Base-by-base conservation (phyloP, 345 rosid species). In the Melastoma malabathricum region DNA sequence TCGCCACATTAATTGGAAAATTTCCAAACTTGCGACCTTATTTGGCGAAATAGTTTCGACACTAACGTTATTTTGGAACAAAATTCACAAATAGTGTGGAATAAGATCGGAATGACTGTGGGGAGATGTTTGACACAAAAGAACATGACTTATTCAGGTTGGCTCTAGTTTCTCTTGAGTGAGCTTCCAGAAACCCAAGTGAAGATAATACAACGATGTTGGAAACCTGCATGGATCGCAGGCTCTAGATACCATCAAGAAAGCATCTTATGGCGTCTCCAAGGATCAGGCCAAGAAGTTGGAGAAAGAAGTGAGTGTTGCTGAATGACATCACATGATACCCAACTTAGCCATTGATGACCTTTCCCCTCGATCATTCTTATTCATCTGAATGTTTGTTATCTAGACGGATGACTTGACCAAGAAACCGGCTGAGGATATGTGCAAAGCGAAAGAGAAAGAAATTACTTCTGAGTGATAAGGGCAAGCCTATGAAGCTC, bases 371-470 rank as follows among this genome's bases (percentile, higher is more conserved):
- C 7, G n/a, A 20, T 3, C 49, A 43, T 12, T 43, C 23, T 13
- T 34, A 9, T 6, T 34, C 12, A 34, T 1, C 41, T 34, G 10
- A 47, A 19, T 25, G 25, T 17, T 44, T 50, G 48, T 44, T 50
- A 47, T 29, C 51, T 77, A 87, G 97, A 59, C 82, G 5, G 97
- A 92, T 45, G 97, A 88, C 57, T 44, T 82, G 68, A 82, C 97
- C 18, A 88, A 84, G 64, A 87, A 87, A 67, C 72, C 88, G 43
- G 88, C 94, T 1, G 97, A 92, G 53, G 98, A 84, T 43, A 66
- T 82, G 61, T 90, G 96, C 76, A 90, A 84, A 65, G 82, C 87
- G 18, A 92, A 80, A 73, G 98, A 92, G 75, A 92, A 79, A 59
- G 95, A 92, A 71, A 82, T 92, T 43, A 74, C 69, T 18, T 54